A percentile compares a stretch with the other conserved stretches of the same genome.
Evolutionary conservation across 2,329 filamentous ascomycete species (phyloP).

Genomic region (Xylariales sp.): DNA sequence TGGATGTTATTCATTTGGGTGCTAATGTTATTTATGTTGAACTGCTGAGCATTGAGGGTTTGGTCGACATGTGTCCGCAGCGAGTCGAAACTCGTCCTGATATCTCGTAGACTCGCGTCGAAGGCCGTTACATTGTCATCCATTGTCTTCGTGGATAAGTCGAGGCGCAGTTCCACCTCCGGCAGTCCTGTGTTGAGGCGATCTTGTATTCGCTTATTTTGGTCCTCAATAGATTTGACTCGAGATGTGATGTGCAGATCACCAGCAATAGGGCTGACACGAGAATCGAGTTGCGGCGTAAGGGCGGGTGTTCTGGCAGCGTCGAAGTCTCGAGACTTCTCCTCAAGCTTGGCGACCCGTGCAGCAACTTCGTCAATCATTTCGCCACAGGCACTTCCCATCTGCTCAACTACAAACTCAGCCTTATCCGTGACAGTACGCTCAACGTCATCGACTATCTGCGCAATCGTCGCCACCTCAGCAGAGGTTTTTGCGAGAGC

Average conservation of each 20-base stretch:
- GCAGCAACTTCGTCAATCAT: background rate
- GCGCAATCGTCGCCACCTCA: too few species aligned
- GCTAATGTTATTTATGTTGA: background rate
- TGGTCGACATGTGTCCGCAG: background rate
- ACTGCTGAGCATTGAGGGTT: background rate
- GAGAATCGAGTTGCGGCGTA: slow-evolving; percentile 2
- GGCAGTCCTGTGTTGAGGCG: background rate
- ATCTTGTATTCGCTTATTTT: background rate
- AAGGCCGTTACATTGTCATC: too few species aligned
- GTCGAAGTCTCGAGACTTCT: background rate
- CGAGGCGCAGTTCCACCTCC: background rate
- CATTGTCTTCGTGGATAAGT: too few species aligned
- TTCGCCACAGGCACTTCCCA: slow-evolving; percentile 6
- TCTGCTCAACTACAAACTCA: background rate
- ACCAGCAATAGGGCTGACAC: background rate
- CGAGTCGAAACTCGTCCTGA: background rate
- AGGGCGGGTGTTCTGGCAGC: slow-evolving; percentile 3
- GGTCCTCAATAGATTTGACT: slow-evolving; percentile 5
- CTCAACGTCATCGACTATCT: slow-evolving; percentile 1
- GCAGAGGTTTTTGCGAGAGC: too few species aligned
- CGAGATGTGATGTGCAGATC: background rate
- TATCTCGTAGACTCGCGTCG: background rate
- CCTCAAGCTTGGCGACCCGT: slow-evolving; percentile 2
- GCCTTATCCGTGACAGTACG: slow-evolving; percentile 9
- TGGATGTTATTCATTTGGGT: slow-evolving; percentile 4